Conservation (phyloP, 169 alveolate species). For the Eimeria nieschulzi region DNA sequence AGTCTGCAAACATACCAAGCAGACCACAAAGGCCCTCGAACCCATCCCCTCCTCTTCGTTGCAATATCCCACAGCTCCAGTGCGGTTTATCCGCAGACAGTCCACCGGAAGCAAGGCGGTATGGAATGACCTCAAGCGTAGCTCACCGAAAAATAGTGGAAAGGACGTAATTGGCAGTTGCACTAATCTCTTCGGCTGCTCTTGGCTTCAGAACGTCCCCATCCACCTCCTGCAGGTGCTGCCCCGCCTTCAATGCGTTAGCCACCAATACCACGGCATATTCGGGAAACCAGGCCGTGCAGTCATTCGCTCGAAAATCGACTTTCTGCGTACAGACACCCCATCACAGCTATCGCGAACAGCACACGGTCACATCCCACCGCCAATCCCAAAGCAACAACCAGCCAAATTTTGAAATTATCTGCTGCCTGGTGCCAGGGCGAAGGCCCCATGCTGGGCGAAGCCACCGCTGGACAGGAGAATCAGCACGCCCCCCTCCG, state of each 20-base stretch:
- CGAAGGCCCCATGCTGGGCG: too few relatives aligned
- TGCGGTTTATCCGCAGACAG: too few relatives aligned
- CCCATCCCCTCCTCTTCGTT: too few relatives aligned
- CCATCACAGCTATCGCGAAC: neutral
- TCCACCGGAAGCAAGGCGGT: too few relatives aligned
- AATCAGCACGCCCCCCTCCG: too few relatives aligned
- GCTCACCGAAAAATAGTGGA: neutral
- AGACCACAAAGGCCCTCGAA: neutral
- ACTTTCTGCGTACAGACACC: constrained; percentile 54
- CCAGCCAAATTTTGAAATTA: too few relatives aligned
- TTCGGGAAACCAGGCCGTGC: constrained; percentile 60
- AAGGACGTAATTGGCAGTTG: neutral
- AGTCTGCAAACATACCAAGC: neutral
- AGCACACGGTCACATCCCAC: neutral
- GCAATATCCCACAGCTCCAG: too few relatives aligned
- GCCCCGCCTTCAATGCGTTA: neutral
- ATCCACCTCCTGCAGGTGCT: constrained; percentile 43
- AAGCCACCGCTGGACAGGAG: neutral
- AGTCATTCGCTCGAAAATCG: constrained; percentile 29
- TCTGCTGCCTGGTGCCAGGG: too few relatives aligned
- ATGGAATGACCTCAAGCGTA: neutral
- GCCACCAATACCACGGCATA: constrained; percentile 43
- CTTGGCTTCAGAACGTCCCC: constrained; percentile 27
- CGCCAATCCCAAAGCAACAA: too few relatives aligned
- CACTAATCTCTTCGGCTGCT: neutral